Evolutionary conservation across 2,329 filamentous ascomycete species (phyloP).

Genomic region (Parascedosporium putredinis): DNA sequence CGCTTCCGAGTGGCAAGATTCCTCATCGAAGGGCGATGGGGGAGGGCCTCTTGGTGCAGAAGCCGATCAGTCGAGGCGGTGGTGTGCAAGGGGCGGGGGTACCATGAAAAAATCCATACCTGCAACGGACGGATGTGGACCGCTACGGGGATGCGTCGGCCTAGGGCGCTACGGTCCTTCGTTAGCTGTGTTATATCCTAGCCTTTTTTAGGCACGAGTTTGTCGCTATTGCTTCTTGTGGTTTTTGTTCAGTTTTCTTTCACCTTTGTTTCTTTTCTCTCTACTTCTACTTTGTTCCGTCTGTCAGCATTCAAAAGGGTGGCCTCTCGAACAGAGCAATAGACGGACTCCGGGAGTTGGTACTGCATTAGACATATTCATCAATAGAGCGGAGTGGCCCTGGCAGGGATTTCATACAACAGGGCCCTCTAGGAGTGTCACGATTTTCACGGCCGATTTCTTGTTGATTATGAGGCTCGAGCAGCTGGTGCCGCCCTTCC

Average conservation of each 20-base stretch:
- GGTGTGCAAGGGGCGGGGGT: not conserved
- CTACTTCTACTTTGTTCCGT: constrained; percentile 7
- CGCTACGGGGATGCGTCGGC: too few species aligned
- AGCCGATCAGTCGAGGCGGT: too few species aligned
- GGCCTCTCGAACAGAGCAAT: constrained; percentile 13
- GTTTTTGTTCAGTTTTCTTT: too few species aligned
- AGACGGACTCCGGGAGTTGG: constrained; percentile 17
- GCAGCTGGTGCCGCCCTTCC: not conserved
- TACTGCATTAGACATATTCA: constrained; percentile 18
- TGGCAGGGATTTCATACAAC: constrained; percentile 6
- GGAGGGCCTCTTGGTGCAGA: too few species aligned
- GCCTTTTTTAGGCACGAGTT: constrained; percentile 8
- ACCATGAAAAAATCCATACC: not conserved
- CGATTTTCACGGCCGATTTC: constrained; percentile 9
- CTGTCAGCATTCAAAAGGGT: constrained; percentile 14
- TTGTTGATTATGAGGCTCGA: not conserved
- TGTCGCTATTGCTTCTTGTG: too few species aligned
- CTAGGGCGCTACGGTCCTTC: too few species aligned
- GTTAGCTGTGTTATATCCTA: too few species aligned
- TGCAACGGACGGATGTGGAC: too few species aligned
- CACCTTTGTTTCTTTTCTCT: constrained; percentile 6
- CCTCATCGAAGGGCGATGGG: not conserved
- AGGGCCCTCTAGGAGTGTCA: constrained; percentile 8
- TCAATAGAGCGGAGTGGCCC: constrained; percentile 8
- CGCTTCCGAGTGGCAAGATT: too few species aligned